Evolutionary conservation across 1,284 basidiomycete species (phyloP).

Genomic region (Austropuccinia psidii): DNA sequence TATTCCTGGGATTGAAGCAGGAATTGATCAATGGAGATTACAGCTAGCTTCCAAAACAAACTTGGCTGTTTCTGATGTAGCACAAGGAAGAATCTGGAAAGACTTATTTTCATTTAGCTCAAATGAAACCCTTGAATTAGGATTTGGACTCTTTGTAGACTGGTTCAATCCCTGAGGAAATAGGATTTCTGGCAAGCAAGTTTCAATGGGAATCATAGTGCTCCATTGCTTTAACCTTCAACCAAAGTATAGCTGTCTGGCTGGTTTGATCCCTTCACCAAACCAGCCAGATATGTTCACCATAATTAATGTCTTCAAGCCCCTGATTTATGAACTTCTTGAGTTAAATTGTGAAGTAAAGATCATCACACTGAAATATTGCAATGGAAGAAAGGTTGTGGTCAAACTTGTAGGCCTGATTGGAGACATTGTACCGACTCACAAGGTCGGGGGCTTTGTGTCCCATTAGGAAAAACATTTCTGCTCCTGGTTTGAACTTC

Average conservation of each 20-base stretch:
- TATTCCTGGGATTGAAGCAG: not conserved
- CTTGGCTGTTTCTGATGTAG: not conserved
- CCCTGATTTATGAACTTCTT: not conserved
- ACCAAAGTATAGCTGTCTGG: not conserved
- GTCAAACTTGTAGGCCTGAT: not conserved
- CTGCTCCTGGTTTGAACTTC: not conserved
- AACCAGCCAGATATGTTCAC: not conserved
- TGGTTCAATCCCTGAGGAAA: slow-evolving; percentile 17
- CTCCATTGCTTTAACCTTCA: not conserved
- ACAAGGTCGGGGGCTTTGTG: not conserved
- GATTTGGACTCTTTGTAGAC: not conserved
- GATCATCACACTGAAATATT: not conserved
- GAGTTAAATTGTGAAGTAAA: not conserved
- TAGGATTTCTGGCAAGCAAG: not conserved
- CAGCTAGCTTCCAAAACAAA: not conserved
- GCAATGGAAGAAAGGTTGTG: not conserved
- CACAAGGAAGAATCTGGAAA: not conserved
- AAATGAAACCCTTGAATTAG: not conserved
- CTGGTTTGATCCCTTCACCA: not conserved
- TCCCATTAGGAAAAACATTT: not conserved
- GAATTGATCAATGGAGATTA: slow-evolving; percentile 22
- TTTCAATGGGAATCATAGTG: not conserved
- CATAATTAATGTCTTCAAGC: not conserved
- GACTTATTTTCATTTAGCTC: no score
- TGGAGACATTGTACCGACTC: not conserved